Base-by-base conservation (phyloP, 1,284 basidiomycete species). In the Ustilago bromivora region DNA sequence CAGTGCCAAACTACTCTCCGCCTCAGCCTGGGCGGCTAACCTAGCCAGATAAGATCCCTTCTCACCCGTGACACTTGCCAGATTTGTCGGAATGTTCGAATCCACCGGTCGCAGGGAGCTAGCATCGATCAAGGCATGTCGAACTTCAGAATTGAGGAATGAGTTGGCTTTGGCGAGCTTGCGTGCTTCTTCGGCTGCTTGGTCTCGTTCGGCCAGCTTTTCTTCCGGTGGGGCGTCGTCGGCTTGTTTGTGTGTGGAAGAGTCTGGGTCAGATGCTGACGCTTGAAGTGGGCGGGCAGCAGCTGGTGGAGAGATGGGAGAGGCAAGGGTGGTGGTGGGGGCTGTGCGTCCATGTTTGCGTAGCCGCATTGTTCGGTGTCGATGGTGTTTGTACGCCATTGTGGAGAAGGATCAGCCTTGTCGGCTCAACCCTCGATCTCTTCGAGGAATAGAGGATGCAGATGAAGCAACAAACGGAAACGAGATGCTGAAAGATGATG, bases 131-230 rank as follows among this genome's bases (percentile, higher is more conserved):
- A 66, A 57, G 0, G 71, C 71, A 43, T 60, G 55, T 23, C 36
- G 32, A 17, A 76, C 65, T 51, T 76, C 68, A 3, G 65, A 64
- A 54, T 76, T 66, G 65, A 76, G 68, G 23, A 71, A 57, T 0
- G 35, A 23, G 6, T 66, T 54, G 34, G 73, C 73, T 35, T 71
- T 71, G 35, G 60, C 61, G 6, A 66, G 68, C 36, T 76, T 76
- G 40, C 53, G 41, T 12, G 71, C 71, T 3, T 76, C 57, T 17
- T 71, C 57, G 0, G 67, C 61, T 38, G 11, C 43, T 5, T 54
- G 57, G 3, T 57, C 36, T 15, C 65, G 73, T 43, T 62, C 61
- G 36, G 70, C 73, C 0, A 71, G 46, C 0, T 35, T 47, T 5
- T 40, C 35, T 36, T 66, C 54, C 1, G 68, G 53, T 5, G 51